Evolutionary conservation across 1,139 yeast genomes (phyloP), one percentile per base, ranked within the genome.

Genomic region (Kodamaea derodonti): DNA sequence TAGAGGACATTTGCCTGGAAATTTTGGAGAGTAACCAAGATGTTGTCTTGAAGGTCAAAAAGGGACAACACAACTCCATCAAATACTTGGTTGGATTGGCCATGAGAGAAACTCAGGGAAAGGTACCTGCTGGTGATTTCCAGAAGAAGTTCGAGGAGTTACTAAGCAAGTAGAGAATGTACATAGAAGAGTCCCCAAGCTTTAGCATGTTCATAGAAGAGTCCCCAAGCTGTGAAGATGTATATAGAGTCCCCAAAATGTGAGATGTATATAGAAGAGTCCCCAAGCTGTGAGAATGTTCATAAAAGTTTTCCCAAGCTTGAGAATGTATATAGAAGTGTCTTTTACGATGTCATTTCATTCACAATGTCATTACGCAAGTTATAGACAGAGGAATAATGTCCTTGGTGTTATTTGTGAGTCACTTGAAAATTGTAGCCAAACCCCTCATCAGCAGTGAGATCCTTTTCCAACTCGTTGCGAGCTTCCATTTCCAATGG

Each of bases 21-120:
- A 75, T 85, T 4, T 54, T 87, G 1, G 49, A 46, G 0, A 58
- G 60, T n/a, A 62, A 85, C 49, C 69, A 70, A 1, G 75, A 72
- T 14, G 76, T 84, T 12, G 84, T 84, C 7, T 60, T 63, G 4
- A 76, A 77, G 33, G 72, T 84, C 14, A 55, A 60, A 23, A 54
- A 65, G 0, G 88, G 88, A 0, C 82, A 82, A 37, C 75, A 72
- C 42, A 75, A 74, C 30, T 76, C 88, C 13, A 55, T 90, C 20
- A 85, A 88, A 49, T 88, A 69, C 49, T 63, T 92, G 38, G 72
- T 92, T 3, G 98, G 97, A 0, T 77, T 77, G 51, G 95, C 88
- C 12, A 87, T 94, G 95, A 75, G 78, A 46, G 65, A 70, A 39
- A 74, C 86, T 2, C 80, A 79, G 42, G 96, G 96, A 2, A 78